phyloP scores from a whole-genome alignment of 306 rosid species.

The Cucumis hystrix region DNA sequence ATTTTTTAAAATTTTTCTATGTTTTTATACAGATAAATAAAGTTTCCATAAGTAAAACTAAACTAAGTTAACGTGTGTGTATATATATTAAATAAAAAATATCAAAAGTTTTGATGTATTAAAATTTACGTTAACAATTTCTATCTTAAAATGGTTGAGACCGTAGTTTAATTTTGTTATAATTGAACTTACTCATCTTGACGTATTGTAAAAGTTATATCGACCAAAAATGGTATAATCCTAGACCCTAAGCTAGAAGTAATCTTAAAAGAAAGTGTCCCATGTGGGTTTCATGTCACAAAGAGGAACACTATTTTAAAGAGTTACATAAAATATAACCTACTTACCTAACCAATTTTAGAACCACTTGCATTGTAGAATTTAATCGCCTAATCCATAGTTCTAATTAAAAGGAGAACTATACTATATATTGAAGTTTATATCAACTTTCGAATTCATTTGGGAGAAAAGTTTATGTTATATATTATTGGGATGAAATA shows the following conservation, averaged over 20 bases:
- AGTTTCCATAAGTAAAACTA: too few relatives aligned
- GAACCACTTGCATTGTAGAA: background rate
- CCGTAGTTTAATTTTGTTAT: too few relatives aligned
- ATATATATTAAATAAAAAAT: too few relatives aligned
- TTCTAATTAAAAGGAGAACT: background rate
- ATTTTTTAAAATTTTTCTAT: too few relatives aligned
- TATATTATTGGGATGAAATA: background rate
- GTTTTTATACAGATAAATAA: too few relatives aligned
- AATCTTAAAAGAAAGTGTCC: background rate
- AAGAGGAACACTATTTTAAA: background rate
- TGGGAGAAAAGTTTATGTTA: background rate
- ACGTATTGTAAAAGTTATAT: background rate
- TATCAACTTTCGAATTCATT: background rate
- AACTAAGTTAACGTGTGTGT: too few relatives aligned
- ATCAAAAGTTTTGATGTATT: too few relatives aligned
- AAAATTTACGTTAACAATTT: too few relatives aligned
- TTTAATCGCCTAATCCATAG: background rate
- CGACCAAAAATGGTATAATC: background rate
- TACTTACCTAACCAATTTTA: background rate
- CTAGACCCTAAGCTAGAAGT: background rate
- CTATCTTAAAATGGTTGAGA: too few relatives aligned
- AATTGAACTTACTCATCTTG: too few relatives aligned
- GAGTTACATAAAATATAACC: background rate
- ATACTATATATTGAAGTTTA: background rate
- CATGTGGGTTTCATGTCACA: background rate